These are phyloP conservation scores for Leishmania mexicana DNA, from an alignment of 208 protist species.

Conservation along the genomic window DNA sequence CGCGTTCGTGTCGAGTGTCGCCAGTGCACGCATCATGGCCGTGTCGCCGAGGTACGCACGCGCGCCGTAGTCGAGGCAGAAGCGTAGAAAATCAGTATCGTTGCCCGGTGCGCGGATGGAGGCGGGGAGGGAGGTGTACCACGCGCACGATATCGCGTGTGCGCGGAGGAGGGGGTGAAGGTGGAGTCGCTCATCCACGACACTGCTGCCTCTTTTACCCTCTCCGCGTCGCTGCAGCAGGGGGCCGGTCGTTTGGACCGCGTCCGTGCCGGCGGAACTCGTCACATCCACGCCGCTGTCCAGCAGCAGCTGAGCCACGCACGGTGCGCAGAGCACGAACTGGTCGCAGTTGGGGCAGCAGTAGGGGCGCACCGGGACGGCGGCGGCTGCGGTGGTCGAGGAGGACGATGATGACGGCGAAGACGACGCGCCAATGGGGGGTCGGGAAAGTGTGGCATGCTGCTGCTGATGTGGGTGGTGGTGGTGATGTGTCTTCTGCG, in stretches of 20 bases:
- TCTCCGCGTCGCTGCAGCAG: conserved; percentile 4
- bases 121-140: conserved; percentile 70
- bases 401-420: conserved; percentile 4
- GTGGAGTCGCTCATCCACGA: conserved; percentile 7
- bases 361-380: conserved; percentile 16
- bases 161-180: conserved; percentile 38
- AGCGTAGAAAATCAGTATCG: conserved; percentile 87
- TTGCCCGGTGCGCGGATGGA: conserved; percentile 50
- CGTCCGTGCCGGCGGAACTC: background rate
- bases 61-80: conserved; percentile 70
- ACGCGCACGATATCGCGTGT: conserved; percentile 62
- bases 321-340: conserved; percentile 62
- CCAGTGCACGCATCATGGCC: conserved; percentile 28
- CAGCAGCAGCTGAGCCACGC: conserved; percentile 25
- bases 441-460: background rate
- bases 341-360: conserved; percentile 69
- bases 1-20: conserved; percentile 44
- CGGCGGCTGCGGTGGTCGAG: background rate
- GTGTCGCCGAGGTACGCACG: conserved; percentile 52
- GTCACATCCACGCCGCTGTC: conserved; percentile 5
- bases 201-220: background rate
- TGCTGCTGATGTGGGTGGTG: background rate
- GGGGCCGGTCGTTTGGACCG: no score
- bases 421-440: background rate
- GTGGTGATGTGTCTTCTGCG: background rate